A percentile compares a stretch with the other conserved stretches of the same genome.
phyloP scores from a whole-genome alignment of 257 asterid species.

The Primulina huaijiensis region DNA sequence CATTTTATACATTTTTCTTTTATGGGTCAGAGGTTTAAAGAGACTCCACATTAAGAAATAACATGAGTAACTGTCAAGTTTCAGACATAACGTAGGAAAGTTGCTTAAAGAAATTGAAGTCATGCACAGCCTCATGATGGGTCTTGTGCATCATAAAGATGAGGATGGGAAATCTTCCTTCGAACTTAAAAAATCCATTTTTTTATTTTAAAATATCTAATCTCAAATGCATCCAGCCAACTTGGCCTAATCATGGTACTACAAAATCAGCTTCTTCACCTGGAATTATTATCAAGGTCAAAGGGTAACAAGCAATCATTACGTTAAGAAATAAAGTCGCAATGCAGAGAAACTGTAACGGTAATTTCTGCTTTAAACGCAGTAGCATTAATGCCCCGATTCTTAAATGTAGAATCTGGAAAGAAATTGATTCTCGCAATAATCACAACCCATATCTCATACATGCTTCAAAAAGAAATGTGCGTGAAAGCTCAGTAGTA shows the following conservation, averaged over 20 bases:
- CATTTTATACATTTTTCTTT: background rate
- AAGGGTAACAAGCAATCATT: background rate
- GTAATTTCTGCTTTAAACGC: background rate
- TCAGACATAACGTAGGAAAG: background rate
- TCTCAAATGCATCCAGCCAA: constrained; percentile 1
- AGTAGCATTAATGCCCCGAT: background rate
- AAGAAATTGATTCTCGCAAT: background rate
- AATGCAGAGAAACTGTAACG: background rate
- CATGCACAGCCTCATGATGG: background rate
- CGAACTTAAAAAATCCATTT: background rate
- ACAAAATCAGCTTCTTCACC: background rate
- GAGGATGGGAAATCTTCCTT: background rate
- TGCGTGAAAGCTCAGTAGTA: background rate
- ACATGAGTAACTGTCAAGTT: background rate
- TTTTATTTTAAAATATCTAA: background rate
- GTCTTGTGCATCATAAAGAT: background rate
- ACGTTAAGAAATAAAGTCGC: background rate
- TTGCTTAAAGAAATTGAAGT: background rate
- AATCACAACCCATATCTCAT: background rate
- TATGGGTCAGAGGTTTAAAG: constrained; percentile 1
- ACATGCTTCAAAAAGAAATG: background rate
- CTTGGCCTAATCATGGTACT: background rate
- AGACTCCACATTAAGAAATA: background rate
- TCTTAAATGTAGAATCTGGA: background rate
- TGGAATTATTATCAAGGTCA: background rate